Base-by-base conservation (phyloP, 1,139 yeast genomes). In the Candida tropicalis region DNA sequence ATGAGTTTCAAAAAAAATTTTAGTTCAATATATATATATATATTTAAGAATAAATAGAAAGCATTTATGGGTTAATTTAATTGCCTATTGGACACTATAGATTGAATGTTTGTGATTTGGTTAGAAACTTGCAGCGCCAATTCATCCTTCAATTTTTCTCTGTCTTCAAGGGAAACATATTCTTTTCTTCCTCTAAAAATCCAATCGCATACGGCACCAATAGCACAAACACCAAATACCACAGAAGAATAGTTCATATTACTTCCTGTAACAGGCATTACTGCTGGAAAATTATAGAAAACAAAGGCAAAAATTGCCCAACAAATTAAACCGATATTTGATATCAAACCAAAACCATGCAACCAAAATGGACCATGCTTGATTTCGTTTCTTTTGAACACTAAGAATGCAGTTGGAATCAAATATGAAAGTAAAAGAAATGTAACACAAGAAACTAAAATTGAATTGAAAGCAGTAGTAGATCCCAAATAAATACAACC, bases 321-420 rank as follows among this genome's bases (percentile, higher is more conserved):
- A 11, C 10, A n/a, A 10, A 40, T 22, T 46, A 49, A 39, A 42
- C 39, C 35, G 46, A 45, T 5, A 25, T 36, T 36, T 9, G 33
- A 12, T 27, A 36, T 12, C 3, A 36, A 20, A 1, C 70, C 70
- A 37, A 59, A 26, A 40, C 55, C 59, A 4, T 68, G 66, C 40
- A 79, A 54, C 86, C 87, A 81, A 58, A 82, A 73, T 8, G 74
- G 72, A 0, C 73, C 73, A 40, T 63, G 74, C 20, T 52, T 49
- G 18, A 70, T 60, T 43, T 66, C 63, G 42, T 66, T 56, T 52
- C 77, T 60, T 13, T 75, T 72, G 17, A 58, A 50, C 31, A 70
- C 55, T 32, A 70, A 55, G 46, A 65, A 65, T 4, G 56, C 42
- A 1, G 62, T 61, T 4, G 75, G 75, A 16, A 70, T 63, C 39